Percentiles rank a stretch among this genome's conserved stretches.
Conservation (phyloP, 2,329 filamentous ascomycete genomes). For the Clarireedia monteithiana region DNA sequence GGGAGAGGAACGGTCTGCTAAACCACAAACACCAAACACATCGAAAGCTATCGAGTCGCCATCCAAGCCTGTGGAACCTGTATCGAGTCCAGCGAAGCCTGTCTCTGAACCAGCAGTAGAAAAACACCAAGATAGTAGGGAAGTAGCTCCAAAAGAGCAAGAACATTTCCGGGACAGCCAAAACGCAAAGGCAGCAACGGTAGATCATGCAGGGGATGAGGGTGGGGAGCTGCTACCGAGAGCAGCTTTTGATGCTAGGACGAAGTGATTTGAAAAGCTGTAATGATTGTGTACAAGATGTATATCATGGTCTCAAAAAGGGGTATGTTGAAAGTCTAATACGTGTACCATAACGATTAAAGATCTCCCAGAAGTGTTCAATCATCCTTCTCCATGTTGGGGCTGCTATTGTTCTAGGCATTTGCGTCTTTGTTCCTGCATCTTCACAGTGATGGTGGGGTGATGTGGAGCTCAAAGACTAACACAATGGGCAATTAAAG, state of each 20-base stretch:
- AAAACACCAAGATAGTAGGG: background rate
- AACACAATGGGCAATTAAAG: too few species aligned
- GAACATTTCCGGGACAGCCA: constrained; percentile 16
- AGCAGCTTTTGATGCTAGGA: constrained; percentile 37
- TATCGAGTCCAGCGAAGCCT: background rate
- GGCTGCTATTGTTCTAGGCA: too few species aligned
- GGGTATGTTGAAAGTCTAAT: background rate
- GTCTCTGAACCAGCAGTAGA: background rate
- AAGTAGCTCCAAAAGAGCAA: background rate
- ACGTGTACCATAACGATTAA: background rate
- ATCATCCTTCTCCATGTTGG: too few species aligned
- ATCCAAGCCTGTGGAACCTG: background rate
- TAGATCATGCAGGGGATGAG: constrained; percentile 28
- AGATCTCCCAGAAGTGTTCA: background rate
- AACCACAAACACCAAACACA: constrained; percentile 1
- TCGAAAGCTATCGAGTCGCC: constrained; percentile 1
- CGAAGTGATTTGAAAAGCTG: constrained; percentile 13
- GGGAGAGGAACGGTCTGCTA: constrained; percentile 5
- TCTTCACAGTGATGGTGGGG: too few species aligned
- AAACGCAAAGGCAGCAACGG: constrained; percentile 15
- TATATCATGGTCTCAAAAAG: constrained; percentile 16
- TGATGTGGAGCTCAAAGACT: too few species aligned
- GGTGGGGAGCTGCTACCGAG: constrained; percentile 40
- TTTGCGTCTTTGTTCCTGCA: too few species aligned
- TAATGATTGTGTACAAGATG: constrained; percentile 19